Percentiles rank a stretch among this genome's conserved stretches.
These are phyloP conservation scores for Pholiota adiposa DNA, from an alignment of 1,284 basidiomycete species.

Conservation along the genomic window DNA sequence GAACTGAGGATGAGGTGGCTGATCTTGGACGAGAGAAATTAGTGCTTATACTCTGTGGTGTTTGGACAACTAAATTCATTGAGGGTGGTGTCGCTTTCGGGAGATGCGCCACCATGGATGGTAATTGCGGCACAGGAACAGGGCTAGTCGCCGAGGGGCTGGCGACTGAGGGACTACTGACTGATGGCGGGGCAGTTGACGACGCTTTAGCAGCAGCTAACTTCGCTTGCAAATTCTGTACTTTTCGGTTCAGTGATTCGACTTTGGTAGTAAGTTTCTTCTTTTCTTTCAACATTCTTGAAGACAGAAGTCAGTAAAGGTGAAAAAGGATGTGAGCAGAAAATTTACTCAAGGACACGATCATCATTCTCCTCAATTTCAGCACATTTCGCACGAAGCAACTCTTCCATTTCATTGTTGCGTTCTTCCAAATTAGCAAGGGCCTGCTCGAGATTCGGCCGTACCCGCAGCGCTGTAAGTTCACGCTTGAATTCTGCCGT, in stretches of 20 bases:
- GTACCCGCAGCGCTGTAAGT: slow-evolving; percentile 53
- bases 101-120: background rate
- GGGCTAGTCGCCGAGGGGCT: background rate
- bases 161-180: background rate
- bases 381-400: slow-evolving; percentile 66
- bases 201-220: slow-evolving; percentile 55
- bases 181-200: slow-evolving; percentile 15
- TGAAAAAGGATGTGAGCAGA: slow-evolving; percentile 1
- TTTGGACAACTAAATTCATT: slow-evolving; percentile 3
- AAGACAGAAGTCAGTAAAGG: slow-evolving; percentile 12
- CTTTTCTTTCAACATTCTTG: slow-evolving; percentile 77
- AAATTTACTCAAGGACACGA: slow-evolving; percentile 73
- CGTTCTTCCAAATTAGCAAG: slow-evolving; percentile 67
- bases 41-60: slow-evolving; percentile 6
- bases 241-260: slow-evolving; percentile 70
- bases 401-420: slow-evolving; percentile 73
- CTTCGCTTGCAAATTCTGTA: slow-evolving; percentile 71
- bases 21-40: slow-evolving; percentile 23
- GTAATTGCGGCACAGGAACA: background rate
- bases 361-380: slow-evolving; percentile 86
- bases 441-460: slow-evolving; percentile 55
- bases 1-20: slow-evolving; percentile 17
- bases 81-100: slow-evolving; percentile 15
- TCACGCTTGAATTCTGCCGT: slow-evolving; percentile 60
- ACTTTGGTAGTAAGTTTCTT: slow-evolving; percentile 73